Evolutionary conservation across 352 stramenopile species (phyloP).

Genomic region (Aphanomyces cochlioides): DNA sequence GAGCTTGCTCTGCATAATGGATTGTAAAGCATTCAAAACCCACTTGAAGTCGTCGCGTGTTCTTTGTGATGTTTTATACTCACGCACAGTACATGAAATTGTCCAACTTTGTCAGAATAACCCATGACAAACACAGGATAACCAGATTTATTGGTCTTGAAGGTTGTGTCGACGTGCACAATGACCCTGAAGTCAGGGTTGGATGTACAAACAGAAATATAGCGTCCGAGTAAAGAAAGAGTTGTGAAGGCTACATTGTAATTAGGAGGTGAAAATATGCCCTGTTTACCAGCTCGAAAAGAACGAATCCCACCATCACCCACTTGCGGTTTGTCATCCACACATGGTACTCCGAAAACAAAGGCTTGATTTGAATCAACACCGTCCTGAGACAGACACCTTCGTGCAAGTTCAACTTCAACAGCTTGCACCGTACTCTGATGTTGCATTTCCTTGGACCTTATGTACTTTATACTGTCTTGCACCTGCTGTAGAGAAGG

Average conservation of each 20-base stretch:
- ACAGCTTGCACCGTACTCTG: not conserved
- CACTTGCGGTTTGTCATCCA: not conserved
- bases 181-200: not conserved
- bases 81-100: slow-evolving; percentile 4
- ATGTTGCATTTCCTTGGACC: not conserved
- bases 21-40: not conserved
- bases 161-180: not conserved
- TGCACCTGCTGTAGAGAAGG: not conserved
- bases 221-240: not conserved
- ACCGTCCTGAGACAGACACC: not conserved
- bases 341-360: not conserved
- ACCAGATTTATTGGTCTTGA: not conserved
- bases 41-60: not conserved
- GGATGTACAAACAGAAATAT: not conserved
- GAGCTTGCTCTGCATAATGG: not conserved
- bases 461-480: not conserved
- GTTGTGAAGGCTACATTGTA: not conserved
- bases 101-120: not conserved
- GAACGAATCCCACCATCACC: not conserved
- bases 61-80: not conserved
- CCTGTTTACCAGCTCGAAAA: not conserved
- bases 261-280: not conserved
- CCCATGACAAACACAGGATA: not conserved
- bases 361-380: not conserved
- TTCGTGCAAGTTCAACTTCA: slow-evolving; percentile 1